Conservation (phyloP, 1,139 yeast species). For the Candida smagusa region DNA sequence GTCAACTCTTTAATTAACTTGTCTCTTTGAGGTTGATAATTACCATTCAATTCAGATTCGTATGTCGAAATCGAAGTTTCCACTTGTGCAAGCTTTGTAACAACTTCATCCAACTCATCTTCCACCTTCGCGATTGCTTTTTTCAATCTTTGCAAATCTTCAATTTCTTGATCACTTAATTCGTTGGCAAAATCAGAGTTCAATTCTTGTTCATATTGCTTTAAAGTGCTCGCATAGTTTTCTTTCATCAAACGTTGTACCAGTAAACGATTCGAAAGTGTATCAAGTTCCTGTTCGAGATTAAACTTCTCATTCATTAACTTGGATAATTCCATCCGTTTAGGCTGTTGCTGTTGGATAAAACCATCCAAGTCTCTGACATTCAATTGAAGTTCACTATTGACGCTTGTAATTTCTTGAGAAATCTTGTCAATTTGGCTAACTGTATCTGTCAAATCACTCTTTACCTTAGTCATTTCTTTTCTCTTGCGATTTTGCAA, state of each 20-base stretch:
- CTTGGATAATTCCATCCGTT: slow-evolving; percentile 39
- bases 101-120: slow-evolving; percentile 37
- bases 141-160: slow-evolving; percentile 38
- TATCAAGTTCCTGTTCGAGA: slow-evolving; percentile 39
- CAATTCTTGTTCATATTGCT: slow-evolving; percentile 50
- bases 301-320: slow-evolving; percentile 39
- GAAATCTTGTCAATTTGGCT: slow-evolving; percentile 24
- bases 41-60: slow-evolving; percentile 59
- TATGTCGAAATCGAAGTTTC: slow-evolving; percentile 51
- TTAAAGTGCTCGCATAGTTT: slow-evolving; percentile 27
- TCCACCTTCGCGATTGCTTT: slow-evolving; percentile 40
- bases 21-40: slow-evolving; percentile 29
- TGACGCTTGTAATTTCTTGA: slow-evolving; percentile 25
- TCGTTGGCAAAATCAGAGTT: slow-evolving; percentile 51
- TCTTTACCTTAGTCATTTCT: slow-evolving; percentile 40
- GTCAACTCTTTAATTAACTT: slow-evolving; percentile 36
- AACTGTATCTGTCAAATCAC: slow-evolving; percentile 19
- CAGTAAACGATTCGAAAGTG: slow-evolving; percentile 21
- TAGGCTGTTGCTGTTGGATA: slow-evolving; percentile 40
- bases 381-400: slow-evolving; percentile 45
- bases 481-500: slow-evolving; percentile 49
- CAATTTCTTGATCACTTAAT: slow-evolving; percentile 39
- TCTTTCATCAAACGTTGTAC: slow-evolving; percentile 23
- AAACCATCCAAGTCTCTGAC: slow-evolving; percentile 36
- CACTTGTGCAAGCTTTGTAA: slow-evolving; percentile 42